Evolutionary conservation across 2,329 filamentous ascomycete genomes (phyloP).

Genomic region (Verticillium longisporum): DNA sequence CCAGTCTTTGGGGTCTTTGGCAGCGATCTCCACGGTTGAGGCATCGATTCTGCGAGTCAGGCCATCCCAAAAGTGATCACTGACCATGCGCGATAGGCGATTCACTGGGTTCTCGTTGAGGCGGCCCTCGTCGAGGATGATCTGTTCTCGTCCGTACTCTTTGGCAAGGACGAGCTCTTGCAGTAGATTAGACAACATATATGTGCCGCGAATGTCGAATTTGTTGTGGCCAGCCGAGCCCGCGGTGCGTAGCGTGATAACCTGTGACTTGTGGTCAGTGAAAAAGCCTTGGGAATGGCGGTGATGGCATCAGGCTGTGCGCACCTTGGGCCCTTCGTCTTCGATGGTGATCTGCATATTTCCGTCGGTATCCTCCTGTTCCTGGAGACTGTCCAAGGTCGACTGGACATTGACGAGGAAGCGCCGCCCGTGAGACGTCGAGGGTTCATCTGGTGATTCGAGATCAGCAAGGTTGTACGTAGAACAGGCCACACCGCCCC

Average conservation of each 20-base stretch:
- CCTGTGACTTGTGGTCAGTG: slow-evolving; percentile 35
- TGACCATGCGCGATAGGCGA: slow-evolving; percentile 78
- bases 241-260: slow-evolving; percentile 76
- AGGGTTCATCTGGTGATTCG: slow-evolving; percentile 58
- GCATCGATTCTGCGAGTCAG: slow-evolving; percentile 87
- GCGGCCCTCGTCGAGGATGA: slow-evolving; percentile 84
- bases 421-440: slow-evolving; percentile 55
- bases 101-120: slow-evolving; percentile 94
- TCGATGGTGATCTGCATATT: slow-evolving; percentile 99
- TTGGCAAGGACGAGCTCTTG: slow-evolving; percentile 92
- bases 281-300: slow-evolving; percentile 7
- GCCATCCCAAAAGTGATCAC: slow-evolving; percentile 86
- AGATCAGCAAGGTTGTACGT: not conserved
- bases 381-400: slow-evolving; percentile 71
- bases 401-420: slow-evolving; percentile 84
- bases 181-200: slow-evolving; percentile 93
- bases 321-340: slow-evolving; percentile 83
- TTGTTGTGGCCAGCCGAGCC: slow-evolving; percentile 80
- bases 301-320: slow-evolving; percentile 2
- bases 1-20: slow-evolving; percentile 91
- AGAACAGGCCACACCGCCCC: not conserved
- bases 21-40: slow-evolving; percentile 78
- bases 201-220: slow-evolving; percentile 89
- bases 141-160: slow-evolving; percentile 81
- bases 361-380: slow-evolving; percentile 84